Conservation (phyloP, 2,329 filamentous ascomycete genomes). For the Talaromyces pinophilus region DNA sequence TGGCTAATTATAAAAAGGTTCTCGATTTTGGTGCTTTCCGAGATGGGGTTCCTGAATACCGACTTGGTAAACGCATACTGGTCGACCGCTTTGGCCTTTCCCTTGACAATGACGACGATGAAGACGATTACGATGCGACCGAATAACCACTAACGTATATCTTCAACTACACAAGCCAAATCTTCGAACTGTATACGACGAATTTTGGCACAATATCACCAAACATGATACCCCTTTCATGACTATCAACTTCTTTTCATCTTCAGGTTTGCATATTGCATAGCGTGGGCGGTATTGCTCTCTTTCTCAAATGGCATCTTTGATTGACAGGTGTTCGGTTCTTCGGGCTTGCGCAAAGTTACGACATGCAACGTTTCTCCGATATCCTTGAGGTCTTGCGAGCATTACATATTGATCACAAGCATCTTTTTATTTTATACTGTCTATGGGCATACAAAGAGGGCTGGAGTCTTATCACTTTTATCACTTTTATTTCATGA, state of each 20-base stretch:
- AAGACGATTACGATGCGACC: slow-evolving; percentile 35
- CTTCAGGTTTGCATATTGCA: slow-evolving; percentile 35
- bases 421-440: slow-evolving; percentile 7
- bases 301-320: slow-evolving; percentile 37
- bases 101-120: slow-evolving; percentile 36
- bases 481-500: slow-evolving; percentile 19
- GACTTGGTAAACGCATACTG: slow-evolving; percentile 74
- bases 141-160: slow-evolving; percentile 5
- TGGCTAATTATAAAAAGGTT: slow-evolving; percentile 60
- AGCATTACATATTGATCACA: slow-evolving; percentile 18
- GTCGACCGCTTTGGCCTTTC: slow-evolving; percentile 47
- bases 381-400: slow-evolving; percentile 22
- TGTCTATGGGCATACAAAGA: slow-evolving; percentile 16
- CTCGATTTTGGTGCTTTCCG: slow-evolving; percentile 94
- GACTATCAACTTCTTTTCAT: slow-evolving; percentile 30
- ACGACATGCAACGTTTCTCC: slow-evolving; percentile 20
- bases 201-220: slow-evolving; percentile 12
- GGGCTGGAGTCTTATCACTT: slow-evolving; percentile 19
- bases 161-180: neutral
- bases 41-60: slow-evolving; percentile 75
- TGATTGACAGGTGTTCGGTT: slow-evolving; percentile 38
- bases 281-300: slow-evolving; percentile 40
- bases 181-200: neutral
- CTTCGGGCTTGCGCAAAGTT: slow-evolving; percentile 25
- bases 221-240: slow-evolving; percentile 42